Base-by-base conservation (phyloP, 2,329 filamentous ascomycete genomes). In the Pseudogymnoascus sp. region DNA sequence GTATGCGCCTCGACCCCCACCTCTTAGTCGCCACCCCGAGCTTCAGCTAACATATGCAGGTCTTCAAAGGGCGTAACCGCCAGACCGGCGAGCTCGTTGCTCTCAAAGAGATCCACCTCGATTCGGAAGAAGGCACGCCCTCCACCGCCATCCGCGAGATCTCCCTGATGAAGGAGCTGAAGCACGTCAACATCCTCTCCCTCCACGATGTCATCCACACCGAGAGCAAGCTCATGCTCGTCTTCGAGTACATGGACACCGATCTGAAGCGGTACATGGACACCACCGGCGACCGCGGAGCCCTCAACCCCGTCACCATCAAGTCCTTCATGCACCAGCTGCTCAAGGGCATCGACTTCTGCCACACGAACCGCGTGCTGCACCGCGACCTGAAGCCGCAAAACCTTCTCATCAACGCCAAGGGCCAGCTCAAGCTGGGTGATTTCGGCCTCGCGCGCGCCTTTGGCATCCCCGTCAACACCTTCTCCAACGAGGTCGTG, bases 251-350 rank as follows among this genome's bases (percentile, higher is more conserved):
- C 75, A 96, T 99, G 92, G 94, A 99, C 75, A 91, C 92, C 72
- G 94, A 99, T 71, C 78, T 99, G 9, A 99, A 99, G 79, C 90
- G 95, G 71, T 97, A 96, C 75, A 99, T 99, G 94, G 94, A 99
- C 73, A 89, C 86, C 5, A 82, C 91, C 61, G 91, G 92, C 69
- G 90, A 96, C 67, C 83, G 91, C 58, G 92, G 94, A 63, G 90
- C 91, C 56, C 80, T 99, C 60, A 92, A 96, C 72, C 89, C 90
- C 37, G 77, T 82, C 60, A 94, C 90, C 60, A 96, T 99, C 82
- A 97, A 97, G 77, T 95, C 90, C 21, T 99, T 97, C 81, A 97
- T 97, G 92, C 94, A 92, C 76, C 94, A 99, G 76, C 83, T 99
- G 30, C 84, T 97, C 63, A 86, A 90, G 69, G 94, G 94, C 60